Evolutionary conservation across 1,284 basidiomycete genomes (phyloP), one percentile per base, ranked within the genome.

Genomic region (Earliella scabrosa): DNA sequence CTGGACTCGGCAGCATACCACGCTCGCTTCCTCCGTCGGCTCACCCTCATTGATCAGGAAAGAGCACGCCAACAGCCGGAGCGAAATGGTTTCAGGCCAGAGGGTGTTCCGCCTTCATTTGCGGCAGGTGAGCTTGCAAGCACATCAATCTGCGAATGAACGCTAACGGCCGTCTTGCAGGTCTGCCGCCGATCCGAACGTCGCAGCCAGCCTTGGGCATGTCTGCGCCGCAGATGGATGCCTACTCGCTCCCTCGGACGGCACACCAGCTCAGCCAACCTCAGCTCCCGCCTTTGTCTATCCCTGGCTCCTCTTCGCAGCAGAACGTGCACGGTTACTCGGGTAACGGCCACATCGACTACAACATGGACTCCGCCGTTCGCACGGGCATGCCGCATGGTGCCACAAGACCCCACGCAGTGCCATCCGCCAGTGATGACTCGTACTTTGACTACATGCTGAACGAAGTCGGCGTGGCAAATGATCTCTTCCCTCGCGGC

Each of bases 11-110:
- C 86, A 9, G 80, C 82, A 32, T 85, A 85, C 63, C 91, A 92
- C 65, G 82, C 88, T 38, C 86, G 90, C 39, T 93, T 93, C 74
- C 75, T 93, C 41, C 82, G 83, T 64, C 83, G 81, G 51, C 76
- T 93, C 44, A 77, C 92, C 24, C 77, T 77, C n/a, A 81, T 82
- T 61, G 87, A 90, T 62, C 76, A 80, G 58, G 78, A 83, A 65
- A 81, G 81, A 63, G 71, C 76, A 51, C 81, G 82, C 50, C 78
- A 74, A 66, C 59, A 59, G 16, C 52, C 27, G 7, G 58, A 58
- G 39, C 57, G 52, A 18, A 52, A 44, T 24, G 43, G 41, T 6
- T 59, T 45, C 31, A 44, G 57, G 21, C 36, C 48, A 27, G 60
- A 57, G 13, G 52, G 50, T 10, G 21, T 54, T 7, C 57, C 56